Percentiles rank a stretch among this genome's conserved stretches.
phyloP scores from a whole-genome alignment of 345 rosid genomes.

The Excoecaria agallocha region DNA sequence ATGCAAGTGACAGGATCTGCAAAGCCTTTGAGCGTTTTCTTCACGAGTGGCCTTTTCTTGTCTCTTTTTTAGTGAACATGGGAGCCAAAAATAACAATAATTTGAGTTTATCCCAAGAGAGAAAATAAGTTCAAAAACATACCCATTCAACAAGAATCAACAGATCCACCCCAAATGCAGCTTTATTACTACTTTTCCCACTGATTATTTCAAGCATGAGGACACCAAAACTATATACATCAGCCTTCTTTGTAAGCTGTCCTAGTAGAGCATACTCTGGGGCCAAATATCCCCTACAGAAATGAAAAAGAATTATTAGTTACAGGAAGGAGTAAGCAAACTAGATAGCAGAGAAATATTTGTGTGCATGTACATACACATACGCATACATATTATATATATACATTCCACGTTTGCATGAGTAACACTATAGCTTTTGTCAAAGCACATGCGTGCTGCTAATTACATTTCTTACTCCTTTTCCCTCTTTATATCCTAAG shows the following conservation, averaged over 20 bases:
- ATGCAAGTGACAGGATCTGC: not conserved
- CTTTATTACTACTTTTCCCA: constrained; percentile 76
- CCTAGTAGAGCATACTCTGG: constrained; percentile 90
- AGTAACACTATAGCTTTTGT: not conserved
- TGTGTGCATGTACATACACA: too few relatives aligned
- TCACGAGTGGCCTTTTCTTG: not conserved
- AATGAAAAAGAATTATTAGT: not conserved
- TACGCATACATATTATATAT: too few relatives aligned
- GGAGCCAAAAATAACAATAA: not conserved
- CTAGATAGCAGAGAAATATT: not conserved
- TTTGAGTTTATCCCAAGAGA: not conserved
- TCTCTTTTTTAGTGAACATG: not conserved
- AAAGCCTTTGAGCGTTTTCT: not conserved
- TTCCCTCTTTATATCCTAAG: not conserved
- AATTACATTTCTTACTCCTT: not conserved
- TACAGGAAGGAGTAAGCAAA: constrained; percentile 2
- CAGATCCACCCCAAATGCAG: constrained; percentile 68
- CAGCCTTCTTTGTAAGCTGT: constrained; percentile 88
- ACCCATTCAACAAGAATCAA: constrained; percentile 92
- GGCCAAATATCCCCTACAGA: constrained; percentile 86
- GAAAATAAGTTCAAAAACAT: constrained; percentile 23
- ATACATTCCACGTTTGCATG: not conserved
- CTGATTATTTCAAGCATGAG: constrained; percentile 78
- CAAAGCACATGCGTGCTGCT: not conserved
- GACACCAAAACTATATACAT: constrained; percentile 90